phyloP scores from a whole-genome alignment of 495 filamentous ascomycete species.

The Chaetomium fimeti region DNA sequence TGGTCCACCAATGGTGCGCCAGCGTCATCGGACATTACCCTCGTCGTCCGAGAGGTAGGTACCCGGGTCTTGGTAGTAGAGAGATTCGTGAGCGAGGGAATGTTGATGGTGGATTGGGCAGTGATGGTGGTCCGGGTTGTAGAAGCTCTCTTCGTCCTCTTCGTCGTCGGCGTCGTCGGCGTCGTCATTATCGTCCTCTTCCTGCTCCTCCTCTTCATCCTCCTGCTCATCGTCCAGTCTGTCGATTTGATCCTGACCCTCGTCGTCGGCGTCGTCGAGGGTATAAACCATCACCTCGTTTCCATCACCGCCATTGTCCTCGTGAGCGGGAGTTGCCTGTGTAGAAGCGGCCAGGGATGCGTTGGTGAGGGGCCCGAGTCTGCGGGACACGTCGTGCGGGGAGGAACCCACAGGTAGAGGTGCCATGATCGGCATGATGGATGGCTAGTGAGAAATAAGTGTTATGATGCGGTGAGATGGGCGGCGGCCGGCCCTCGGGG shows the following conservation, averaged over 20 bases:
- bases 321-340: background rate
- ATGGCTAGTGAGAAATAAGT: background rate
- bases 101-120: conserved; percentile 17
- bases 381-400: conserved; percentile 11
- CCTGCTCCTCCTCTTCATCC: conserved; percentile 24
- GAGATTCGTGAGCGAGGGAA: conserved; percentile 7
- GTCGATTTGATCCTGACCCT: conserved; percentile 2
- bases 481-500: background rate
- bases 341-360: background rate
- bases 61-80: conserved; percentile 16
- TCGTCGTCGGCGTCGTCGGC: conserved; percentile 29
- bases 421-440: conserved; percentile 14
- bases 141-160: conserved; percentile 27
- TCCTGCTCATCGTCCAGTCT: conserved; percentile 24
- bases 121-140: conserved; percentile 25
- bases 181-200: conserved; percentile 17
- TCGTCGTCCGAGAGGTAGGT: conserved; percentile 28
- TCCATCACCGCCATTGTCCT: conserved; percentile 8
- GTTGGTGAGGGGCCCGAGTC: conserved; percentile 10
- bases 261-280: background rate
- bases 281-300: conserved; percentile 7
- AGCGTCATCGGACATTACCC: conserved; percentile 14
- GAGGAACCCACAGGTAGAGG: conserved; percentile 4
- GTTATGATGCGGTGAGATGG: conserved; percentile 9
- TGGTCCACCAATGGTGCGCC: conserved; percentile 4